Evolutionary conservation across 768 basidiomycete species (phyloP).

Genomic region (Hortiboletus flavorubellus): DNA sequence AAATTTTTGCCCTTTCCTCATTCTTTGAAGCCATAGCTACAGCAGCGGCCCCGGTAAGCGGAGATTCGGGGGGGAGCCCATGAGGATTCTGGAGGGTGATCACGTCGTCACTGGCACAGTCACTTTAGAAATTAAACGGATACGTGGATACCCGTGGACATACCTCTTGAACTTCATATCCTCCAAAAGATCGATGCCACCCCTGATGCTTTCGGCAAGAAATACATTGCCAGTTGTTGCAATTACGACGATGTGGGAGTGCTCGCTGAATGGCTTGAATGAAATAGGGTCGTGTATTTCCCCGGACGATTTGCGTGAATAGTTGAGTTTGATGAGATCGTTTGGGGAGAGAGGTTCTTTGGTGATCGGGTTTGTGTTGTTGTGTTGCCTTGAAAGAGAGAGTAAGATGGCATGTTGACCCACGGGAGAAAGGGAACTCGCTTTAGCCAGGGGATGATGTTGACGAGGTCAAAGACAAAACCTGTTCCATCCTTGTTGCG

Average conservation of each 20-base stretch:
- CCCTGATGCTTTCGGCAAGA: slow-evolving; percentile 85
- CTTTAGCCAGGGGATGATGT: slow-evolving; percentile 96
- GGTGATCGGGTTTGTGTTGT: slow-evolving; percentile 77
- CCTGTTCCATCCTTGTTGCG: slow-evolving; percentile 80
- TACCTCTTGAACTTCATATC: slow-evolving; percentile 87
- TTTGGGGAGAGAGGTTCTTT: slow-evolving; percentile 66
- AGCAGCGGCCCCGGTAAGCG: slow-evolving; percentile 28
- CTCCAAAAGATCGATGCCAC: slow-evolving; percentile 79
- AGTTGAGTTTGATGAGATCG: slow-evolving; percentile 77
- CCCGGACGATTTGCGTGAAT: slow-evolving; percentile 79
- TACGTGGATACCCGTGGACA: slow-evolving; percentile 10
- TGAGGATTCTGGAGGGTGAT: slow-evolving; percentile 94
- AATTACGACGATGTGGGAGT: slow-evolving; percentile 92
- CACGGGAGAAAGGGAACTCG: slow-evolving; percentile 33
- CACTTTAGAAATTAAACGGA: neutral
- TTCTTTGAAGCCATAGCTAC: slow-evolving; percentile 35
- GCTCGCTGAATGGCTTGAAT: slow-evolving; percentile 95
- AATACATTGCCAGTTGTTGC: slow-evolving; percentile 92
- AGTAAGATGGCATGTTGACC: slow-evolving; percentile 9
- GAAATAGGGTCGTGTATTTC: slow-evolving; percentile 95
- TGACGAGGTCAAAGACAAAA: slow-evolving; percentile 82
- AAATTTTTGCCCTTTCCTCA: slow-evolving; percentile 28
- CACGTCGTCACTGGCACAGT: slow-evolving; percentile 64
- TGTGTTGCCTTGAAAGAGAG: slow-evolving; percentile 57
- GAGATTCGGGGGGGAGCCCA: slow-evolving; percentile 60